Conservation (phyloP, 176 grass and related monocot genomes). For the Tuctoria greenei region DNA sequence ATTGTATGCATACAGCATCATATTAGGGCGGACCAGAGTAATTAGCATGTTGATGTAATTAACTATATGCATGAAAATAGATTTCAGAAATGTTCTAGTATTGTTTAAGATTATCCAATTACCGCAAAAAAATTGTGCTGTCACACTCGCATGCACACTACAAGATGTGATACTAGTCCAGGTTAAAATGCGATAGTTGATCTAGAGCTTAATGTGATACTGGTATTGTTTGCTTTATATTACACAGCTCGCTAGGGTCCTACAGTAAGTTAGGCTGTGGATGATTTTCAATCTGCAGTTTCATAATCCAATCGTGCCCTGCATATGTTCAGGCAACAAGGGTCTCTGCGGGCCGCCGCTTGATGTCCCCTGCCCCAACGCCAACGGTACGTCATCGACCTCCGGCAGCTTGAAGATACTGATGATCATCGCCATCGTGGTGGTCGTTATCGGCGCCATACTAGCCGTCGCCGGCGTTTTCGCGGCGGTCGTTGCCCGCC, state of each 20-base stretch:
- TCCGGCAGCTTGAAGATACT: slow-evolving; percentile 33
- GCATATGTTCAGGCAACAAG: slow-evolving; percentile 56
- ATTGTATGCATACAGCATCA: neutral
- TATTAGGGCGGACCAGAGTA: neutral
- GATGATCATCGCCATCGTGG: slow-evolving; percentile 52
- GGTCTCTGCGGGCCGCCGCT: slow-evolving; percentile 54
- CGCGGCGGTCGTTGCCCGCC: slow-evolving; percentile 24
- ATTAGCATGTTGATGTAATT: neutral
- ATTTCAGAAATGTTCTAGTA: too few species aligned
- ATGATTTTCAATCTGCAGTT: neutral
- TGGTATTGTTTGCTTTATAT: too few species aligned
- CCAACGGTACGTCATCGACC: too few species aligned
- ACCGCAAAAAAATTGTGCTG: too few species aligned
- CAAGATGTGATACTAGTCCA: too few species aligned
- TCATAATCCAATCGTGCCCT: neutral
- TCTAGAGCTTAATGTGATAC: too few species aligned
- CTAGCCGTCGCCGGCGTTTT: slow-evolving; percentile 35
- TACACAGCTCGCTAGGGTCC: too few species aligned
- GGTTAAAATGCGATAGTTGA: too few species aligned
- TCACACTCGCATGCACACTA: too few species aligned
- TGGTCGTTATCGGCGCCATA: slow-evolving; percentile 42
- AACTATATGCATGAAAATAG: too few species aligned
- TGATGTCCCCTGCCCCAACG: slow-evolving; percentile 21
- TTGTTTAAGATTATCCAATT: too few species aligned
- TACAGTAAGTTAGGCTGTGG: too few species aligned